Base-by-base conservation (phyloP, 2,329 filamentous ascomycete genomes). In the Fusarium sp. region DNA sequence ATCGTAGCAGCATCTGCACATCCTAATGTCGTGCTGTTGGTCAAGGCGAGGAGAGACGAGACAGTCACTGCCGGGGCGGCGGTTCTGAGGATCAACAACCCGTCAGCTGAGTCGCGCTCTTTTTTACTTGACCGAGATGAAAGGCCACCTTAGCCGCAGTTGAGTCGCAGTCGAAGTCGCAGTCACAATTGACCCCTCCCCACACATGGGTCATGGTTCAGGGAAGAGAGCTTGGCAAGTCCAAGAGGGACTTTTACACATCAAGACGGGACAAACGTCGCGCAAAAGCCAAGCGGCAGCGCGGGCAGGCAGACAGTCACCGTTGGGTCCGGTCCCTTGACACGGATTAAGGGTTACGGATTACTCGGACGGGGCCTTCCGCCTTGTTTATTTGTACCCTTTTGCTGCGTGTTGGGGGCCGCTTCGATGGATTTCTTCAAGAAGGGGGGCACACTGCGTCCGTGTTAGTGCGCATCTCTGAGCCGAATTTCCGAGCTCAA, bases 401-500 rank as follows among this genome's bases (percentile, higher is more conserved):
- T 50, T 33, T 18, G 31, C 39, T 62, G 39, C 50, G 39, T 43
- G 43, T 45, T 45, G 41, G 29, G 50, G 39, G 59, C 37, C 57
- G 52, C 35, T 29, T 70, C 14, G 48, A 56, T 41, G 48, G 45
- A 31, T 64, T 52, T 52, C 29, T 27, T 56, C 41, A 48, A 50
- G 57, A 59, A 63, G 59, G 39, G 62, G 70, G 31, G 57, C 48
- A 29, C 48, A 68, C 63, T 69, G 57, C 61, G 52, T 33, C 33
- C 9, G 37, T 41, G 27, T 67, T 70, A 69, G 72, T 69, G 61
- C 39, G 48, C 64, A 43, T 33, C 41, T 48, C 57, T 39, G 64
- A 74, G 72, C 72, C 71, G 71, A 69, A 69, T 74, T 74, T 41
- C 71, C 71, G 71, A 69, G 64, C 61, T 74, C 58, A 59, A 54